Evolutionary conservation across 2,329 filamentous ascomycete genomes (phyloP), one percentile per base, ranked within the genome.

Genomic region (Boeremia exigua): DNA sequence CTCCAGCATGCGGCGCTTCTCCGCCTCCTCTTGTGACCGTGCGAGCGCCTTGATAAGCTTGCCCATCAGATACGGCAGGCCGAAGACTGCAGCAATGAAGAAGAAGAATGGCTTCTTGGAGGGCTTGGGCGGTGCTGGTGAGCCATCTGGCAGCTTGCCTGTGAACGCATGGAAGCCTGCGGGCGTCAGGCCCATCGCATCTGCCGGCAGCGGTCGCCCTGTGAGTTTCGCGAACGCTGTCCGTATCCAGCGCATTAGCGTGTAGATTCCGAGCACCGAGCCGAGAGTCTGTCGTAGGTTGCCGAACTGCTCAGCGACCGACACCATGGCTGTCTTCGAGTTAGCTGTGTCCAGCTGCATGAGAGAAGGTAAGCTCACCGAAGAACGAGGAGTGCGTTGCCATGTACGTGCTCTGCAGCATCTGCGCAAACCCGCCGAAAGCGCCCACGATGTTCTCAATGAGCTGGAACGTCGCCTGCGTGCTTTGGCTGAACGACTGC

Each of bases 351-450:
- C 44, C 30, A 19, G 30, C 17, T 27, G 11, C 7, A 14, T 30
- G 6, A 12, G 14, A 23, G 4, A 19, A 2, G 5, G 9, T 6
- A 12, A 14, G 78, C 89, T 69, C 84, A 96, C 92, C 93, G 71
- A 98, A 99, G 78, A 99, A 99, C 49, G 92, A 96, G 6, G 93
- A 97, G 77, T 99, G 95, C 0, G 95, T 99, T 28, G 96, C 95
- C 96, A 99, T 99, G 70, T 97, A 99, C 10, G 95, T 98, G 81
- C 95, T 98, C 79, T 99, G 95, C 27, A 99, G 84, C 95, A 99
- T 99, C 80, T 99, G 95, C 11, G 96, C 92, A 73, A 99, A 98
- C 0, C 96, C 95, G 17, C 93, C 93, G 80, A 99, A 99, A 2
- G 95, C 93, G 23, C 92, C 91, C 12, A 99, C 95, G 54, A 99